These are phyloP conservation scores for Sextonia rubra DNA, from an alignment of 164 flowering plant species.

Conservation along the genomic window DNA sequence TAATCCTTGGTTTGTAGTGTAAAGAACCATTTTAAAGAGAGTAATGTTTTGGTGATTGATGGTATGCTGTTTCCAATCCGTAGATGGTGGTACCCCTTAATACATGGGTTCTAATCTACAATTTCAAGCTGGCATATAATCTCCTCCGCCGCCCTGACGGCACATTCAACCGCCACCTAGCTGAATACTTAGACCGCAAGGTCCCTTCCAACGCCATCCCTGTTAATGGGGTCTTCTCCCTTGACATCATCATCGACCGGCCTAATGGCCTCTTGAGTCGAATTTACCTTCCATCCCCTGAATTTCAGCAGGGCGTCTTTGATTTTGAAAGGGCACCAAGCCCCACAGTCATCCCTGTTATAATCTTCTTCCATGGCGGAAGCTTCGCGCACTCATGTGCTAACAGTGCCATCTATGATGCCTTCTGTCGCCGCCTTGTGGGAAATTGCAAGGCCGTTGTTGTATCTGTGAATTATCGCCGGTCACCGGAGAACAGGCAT, in stretches of 20 bases:
- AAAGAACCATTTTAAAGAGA: not conserved
- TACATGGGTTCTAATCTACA: conserved; percentile 76
- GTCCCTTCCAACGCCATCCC: conserved; percentile 60
- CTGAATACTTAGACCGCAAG: conserved; percentile 80
- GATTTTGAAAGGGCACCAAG: conserved; percentile 47
- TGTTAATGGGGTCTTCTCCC: conserved; percentile 69
- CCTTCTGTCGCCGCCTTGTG: conserved; percentile 63
- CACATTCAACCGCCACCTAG: conserved; percentile 77
- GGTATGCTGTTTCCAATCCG: conserved; percentile 1
- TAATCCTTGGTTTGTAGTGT: not conserved
- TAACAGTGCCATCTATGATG: conserved; percentile 72
- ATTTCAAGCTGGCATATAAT: conserved; percentile 79
- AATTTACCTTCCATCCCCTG: conserved; percentile 44
- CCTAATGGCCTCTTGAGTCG: conserved; percentile 45
- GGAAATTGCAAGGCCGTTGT: conserved; percentile 62
- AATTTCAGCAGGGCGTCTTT: conserved; percentile 22
- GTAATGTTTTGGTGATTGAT: not conserved
- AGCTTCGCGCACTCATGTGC: conserved; percentile 85
- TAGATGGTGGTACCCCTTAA: conserved; percentile 81
- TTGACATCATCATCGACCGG: conserved; percentile 61
- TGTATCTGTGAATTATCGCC: conserved; percentile 72
- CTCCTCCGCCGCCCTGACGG: conserved; percentile 90
- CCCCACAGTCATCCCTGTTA: conserved; percentile 52
- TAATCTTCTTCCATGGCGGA: conserved; percentile 87
- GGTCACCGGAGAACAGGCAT: conserved; percentile 65